These are phyloP conservation scores for Scenedesmus sp. DNA, from an alignment of 163 green algal species.

Conservation along the genomic window DNA sequence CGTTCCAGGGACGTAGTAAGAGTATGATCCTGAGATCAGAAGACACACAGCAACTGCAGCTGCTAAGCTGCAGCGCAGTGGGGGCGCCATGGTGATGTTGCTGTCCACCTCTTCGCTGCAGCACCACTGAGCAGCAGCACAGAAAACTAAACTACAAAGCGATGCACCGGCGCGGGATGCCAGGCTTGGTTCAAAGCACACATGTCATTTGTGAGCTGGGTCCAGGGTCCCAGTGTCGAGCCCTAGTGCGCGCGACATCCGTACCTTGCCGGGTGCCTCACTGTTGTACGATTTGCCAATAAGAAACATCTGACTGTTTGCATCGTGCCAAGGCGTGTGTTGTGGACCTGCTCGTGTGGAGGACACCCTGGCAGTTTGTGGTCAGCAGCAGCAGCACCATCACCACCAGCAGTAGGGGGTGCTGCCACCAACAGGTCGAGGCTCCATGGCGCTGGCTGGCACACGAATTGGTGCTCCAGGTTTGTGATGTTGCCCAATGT, in stretches of 20 bases:
- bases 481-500: background rate
- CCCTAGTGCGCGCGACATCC: background rate
- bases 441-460: background rate
- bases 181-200: background rate
- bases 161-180: background rate
- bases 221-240: background rate
- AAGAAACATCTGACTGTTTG: background rate
- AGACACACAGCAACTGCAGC: background rate
- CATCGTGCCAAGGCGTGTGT: background rate
- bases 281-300: background rate
- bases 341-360: background rate
- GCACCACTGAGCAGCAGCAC: background rate
- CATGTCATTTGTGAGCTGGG: background rate
- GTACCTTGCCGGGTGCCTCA: background rate
- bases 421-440: background rate
- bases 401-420: background rate
- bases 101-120: background rate
- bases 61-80: background rate
- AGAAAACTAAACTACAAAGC: background rate
- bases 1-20: constrained; percentile 85
- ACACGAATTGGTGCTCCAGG: background rate
- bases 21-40: background rate
- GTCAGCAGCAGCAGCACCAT: background rate
- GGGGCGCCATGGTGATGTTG: constrained; percentile 2
- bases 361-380: background rate